Percentiles rank a stretch among this genome's conserved stretches.
Conservation (phyloP, 2,329 filamentous ascomycete species). For the Clonostachys byssicola region DNA sequence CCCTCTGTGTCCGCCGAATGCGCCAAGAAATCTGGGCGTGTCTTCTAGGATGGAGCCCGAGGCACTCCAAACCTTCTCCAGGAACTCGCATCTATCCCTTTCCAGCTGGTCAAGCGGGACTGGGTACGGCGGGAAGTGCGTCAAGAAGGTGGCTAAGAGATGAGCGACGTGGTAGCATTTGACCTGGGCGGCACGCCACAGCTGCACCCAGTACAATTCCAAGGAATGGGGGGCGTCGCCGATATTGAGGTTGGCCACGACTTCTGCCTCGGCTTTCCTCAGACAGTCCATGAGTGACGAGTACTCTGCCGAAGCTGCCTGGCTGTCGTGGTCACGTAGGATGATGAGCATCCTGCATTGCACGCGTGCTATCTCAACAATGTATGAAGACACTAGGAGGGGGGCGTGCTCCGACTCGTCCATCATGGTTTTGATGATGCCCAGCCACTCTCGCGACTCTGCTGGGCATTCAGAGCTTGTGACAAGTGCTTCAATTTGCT, state of each 20-base stretch:
- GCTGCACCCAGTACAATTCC: conserved; percentile 23
- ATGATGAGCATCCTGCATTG: conserved; percentile 18
- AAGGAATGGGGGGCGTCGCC: background rate
- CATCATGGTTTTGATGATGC: conserved; percentile 16
- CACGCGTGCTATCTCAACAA: conserved; percentile 16
- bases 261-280: conserved; percentile 13
- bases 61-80: conserved; percentile 14
- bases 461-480: conserved; percentile 23
- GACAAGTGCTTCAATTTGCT: conserved; percentile 31
- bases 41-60: conserved; percentile 4
- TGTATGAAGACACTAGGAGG: conserved; percentile 17
- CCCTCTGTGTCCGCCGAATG: too few relatives aligned
- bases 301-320: conserved; percentile 18
- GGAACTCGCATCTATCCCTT: conserved; percentile 18
- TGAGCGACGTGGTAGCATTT: conserved; percentile 26
- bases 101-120: conserved; percentile 15
- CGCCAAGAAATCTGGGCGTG: conserved; percentile 3
- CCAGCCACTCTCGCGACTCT: conserved; percentile 28
- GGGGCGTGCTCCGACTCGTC: conserved; percentile 16
- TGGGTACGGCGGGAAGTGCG: conserved; percentile 17
- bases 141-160: conserved; percentile 25
- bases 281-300: conserved; percentile 8
- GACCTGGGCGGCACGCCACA: conserved; percentile 23
- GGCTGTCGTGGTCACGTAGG: conserved; percentile 16
- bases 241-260: conserved; percentile 2